Evolutionary conservation across 192 early-diverging fungal genomes (phyloP), one percentile per base, ranked within the genome.

Genomic region (Thoreauomyces humboldtii): DNA sequence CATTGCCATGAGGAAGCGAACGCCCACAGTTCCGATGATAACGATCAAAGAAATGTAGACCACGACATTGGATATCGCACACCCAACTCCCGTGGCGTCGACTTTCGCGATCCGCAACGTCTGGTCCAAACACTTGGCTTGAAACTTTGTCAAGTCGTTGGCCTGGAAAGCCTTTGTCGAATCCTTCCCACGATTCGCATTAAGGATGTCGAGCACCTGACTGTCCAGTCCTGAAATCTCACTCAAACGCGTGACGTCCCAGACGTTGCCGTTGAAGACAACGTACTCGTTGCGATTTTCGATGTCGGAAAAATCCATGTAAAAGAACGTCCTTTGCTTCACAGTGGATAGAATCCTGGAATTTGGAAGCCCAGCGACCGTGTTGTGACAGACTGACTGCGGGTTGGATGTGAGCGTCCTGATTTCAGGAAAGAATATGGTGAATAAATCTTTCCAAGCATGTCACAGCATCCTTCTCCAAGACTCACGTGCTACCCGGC

Each of bases 41-140:
- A 81, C 41, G 4, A 59, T 56, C 46, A 94, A 77, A 28, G 92
- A 91, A 7, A 90, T 78, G 54, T 89, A 94, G 17, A 93, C 74
- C 6, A 90, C 77, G 41, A 96, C 86, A 50, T 89, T 84, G 0
- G 91, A 86, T 2, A 89, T 78, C 36, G 92, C 87, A 73, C 94
- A 96, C 0, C 92, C 92, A 29, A 89, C 71, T 2, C 87, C 85
- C 37, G 81, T 81, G 21, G 86, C 76, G 67, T 96, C 92, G 47
- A 96, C 72, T 1, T 81, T 82, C 0, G 92, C 94, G 27, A 93
- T 87, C 56, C 86, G 81, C 79, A 91, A 84, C 45, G 89, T 80
- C 22, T 94, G 91, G 12, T 79, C 71, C 65, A 94, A 73, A 64
- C 93, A 96, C 42, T 84, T 77, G 45, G 82, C 90, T 38, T 69